phyloP scores from a whole-genome alignment of 2,329 filamentous ascomycete genomes.

The Colletotrichum sp. region DNA sequence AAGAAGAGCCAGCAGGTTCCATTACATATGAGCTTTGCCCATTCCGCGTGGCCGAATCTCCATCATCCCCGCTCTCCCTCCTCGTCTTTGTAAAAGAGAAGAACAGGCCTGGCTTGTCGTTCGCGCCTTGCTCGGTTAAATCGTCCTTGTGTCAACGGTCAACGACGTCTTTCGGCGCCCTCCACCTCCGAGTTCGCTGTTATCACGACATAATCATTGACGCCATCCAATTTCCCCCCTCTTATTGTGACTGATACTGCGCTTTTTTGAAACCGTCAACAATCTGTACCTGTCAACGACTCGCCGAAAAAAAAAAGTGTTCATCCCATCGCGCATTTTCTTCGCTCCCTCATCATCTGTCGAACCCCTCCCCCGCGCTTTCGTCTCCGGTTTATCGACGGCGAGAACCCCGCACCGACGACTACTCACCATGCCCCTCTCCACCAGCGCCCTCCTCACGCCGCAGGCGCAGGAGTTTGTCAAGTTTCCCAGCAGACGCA shows the following conservation, averaged over 20 bases:
- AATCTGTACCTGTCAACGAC: neutral
- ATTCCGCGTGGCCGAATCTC: neutral
- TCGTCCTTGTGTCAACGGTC: neutral
- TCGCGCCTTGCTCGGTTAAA: neutral
- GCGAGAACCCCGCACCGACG: slow-evolving; percentile 9
- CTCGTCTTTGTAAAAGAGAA: neutral
- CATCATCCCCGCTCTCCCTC: neutral
- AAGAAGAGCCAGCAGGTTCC: neutral
- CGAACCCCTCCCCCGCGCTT: neutral
- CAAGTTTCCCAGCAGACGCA: slow-evolving; percentile 79
- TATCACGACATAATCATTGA: neutral
- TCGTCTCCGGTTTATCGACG: neutral
- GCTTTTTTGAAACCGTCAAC: neutral
- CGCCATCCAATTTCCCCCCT: neutral
- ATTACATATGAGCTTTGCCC: neutral
- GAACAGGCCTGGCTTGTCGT: neutral
- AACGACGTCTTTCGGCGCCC: neutral
- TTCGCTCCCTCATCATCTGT: neutral
- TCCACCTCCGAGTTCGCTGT: neutral
- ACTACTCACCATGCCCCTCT: slow-evolving; percentile 47
- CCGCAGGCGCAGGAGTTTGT: slow-evolving; percentile 56
- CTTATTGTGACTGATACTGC: neutral
- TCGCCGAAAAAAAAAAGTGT: neutral
- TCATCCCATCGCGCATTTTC: neutral
- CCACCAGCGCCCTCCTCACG: slow-evolving; percentile 52